phyloP scores from a whole-genome alignment of 139 green algal genomes.

The Micractinium conductrix region DNA sequence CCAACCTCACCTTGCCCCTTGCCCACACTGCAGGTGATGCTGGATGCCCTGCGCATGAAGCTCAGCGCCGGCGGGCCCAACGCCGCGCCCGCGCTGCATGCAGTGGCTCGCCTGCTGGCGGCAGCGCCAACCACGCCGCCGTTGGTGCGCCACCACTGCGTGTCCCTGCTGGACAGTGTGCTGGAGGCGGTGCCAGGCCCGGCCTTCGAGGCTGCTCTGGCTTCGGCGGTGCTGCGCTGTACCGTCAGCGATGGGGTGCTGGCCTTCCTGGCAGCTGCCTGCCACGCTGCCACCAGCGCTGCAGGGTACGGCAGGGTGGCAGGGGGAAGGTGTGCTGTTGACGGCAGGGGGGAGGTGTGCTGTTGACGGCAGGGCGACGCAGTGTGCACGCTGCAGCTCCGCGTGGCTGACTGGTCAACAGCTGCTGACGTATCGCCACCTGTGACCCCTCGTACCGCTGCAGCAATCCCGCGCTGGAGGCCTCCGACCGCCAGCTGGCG shows the following conservation, averaged over 20 bases:
- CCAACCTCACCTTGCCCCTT: too few relatives aligned
- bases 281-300: not conserved
- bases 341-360: too few relatives aligned
- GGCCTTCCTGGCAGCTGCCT: slow-evolving; percentile 13
- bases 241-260: not conserved
- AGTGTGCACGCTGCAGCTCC: too few relatives aligned
- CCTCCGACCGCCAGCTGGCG: slow-evolving; percentile 4
- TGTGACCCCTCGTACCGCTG: too few relatives aligned
- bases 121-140: not conserved
- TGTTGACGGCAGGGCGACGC: too few relatives aligned
- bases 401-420: too few relatives aligned
- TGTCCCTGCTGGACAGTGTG: slow-evolving; percentile 20
- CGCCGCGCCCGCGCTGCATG: not conserved
- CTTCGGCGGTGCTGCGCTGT: not conserved
- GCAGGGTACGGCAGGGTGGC: too few relatives aligned
- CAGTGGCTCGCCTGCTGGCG: slow-evolving; percentile 23
- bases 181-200: slow-evolving; percentile 10
- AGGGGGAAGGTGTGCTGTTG: too few relatives aligned
- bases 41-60: slow-evolving; percentile 29
- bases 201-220: slow-evolving; percentile 3
- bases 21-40: not conserved
- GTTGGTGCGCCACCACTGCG: slow-evolving; percentile 14
- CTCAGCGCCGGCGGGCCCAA: slow-evolving; percentile 4
- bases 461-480: not conserved
- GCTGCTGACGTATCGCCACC: too few relatives aligned